Conservation (phyloP, 345 rosid species). For the Diplotaxis tenuifolia region DNA sequence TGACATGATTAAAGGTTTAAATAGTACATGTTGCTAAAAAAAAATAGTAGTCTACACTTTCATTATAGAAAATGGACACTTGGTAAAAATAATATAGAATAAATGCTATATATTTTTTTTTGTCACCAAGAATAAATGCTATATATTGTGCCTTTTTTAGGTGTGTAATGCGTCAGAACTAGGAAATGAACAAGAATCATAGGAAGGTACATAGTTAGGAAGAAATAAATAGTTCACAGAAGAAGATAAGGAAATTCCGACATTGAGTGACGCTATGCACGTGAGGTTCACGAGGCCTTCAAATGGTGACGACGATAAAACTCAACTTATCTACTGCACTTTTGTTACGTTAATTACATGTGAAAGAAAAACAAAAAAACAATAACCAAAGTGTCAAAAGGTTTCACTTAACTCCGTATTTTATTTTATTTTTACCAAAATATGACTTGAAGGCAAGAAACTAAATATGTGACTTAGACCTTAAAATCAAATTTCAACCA, state of each 20-base stretch:
- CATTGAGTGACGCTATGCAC: slow-evolving; percentile 36
- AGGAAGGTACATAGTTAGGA: slow-evolving; percentile 26
- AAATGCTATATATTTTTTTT: not conserved
- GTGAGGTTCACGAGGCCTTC: slow-evolving; percentile 29
- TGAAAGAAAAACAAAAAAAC: not conserved
- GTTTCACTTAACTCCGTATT: slow-evolving; percentile 21
- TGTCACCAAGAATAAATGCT: not conserved
- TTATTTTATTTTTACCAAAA: not conserved
- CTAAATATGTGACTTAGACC: not conserved
- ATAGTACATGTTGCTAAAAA: not conserved
- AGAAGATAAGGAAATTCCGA: slow-evolving; percentile 12
- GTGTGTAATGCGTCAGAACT: slow-evolving; percentile 14
- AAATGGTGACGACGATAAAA: not conserved
- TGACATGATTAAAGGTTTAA: slow-evolving; percentile 8
- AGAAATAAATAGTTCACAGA: not conserved
- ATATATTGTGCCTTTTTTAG: slow-evolving; percentile 1
- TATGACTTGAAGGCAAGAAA: slow-evolving; percentile 1
- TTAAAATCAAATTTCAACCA: not conserved
- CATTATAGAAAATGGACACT: slow-evolving; percentile 6
- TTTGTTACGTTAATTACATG: not conserved
- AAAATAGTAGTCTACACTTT: not conserved
- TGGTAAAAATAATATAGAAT: not conserved
- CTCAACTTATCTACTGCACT: slow-evolving; percentile 10
- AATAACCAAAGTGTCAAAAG: not conserved
- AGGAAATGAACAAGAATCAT: slow-evolving; percentile 21